Base-by-base conservation (phyloP, 2,329 filamentous ascomycete species). In the Canariomyces notabilis region DNA sequence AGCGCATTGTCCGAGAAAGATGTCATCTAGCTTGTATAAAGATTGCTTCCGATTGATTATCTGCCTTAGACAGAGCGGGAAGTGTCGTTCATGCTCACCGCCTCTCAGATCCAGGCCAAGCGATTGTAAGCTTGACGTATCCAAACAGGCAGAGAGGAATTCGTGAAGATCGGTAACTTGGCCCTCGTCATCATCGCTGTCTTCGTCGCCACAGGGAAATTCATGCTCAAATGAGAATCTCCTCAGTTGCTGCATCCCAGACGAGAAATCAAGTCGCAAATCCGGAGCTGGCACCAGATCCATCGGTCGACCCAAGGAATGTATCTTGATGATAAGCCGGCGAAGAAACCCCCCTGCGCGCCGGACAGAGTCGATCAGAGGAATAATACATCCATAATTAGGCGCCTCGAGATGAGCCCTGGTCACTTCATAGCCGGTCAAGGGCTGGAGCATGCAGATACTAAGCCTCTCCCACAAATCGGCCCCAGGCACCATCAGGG, bases 61-160 rank as follows among this genome's bases (percentile, higher is more conserved):
- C n/a, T 32, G 31, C 6, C n/a, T 12, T 9, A 42, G 11, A 11
- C 11, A 6, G 3, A 32, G 36, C 37, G 26, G 11, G 22, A 26
- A 49, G 18, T 7, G 2, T 31, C 4, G 18, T 8, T 15, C 14
- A 7, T 21, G 9, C 19, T 5, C 18, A 14, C 6, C 12, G 8
- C 15, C 18, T 15, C 21, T 14, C 37, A 44, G 16, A 34, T 33
- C 18, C 20, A 49, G 26, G 3, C 4, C 11, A 16, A 49, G 22
- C 9, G 7, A 9, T 16, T 45, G 22, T 8, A 42, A 12, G 33
- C 32, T 41, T 8, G 42, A 20, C 14, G 42, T 37, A 15, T 33
- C 32, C 46, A 49, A 26, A 26, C 32, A 49, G 8, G 32, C 37
- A 16, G 23, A 45, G 6, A 49, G 14, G 16, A 49, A 45, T 20